These are phyloP conservation scores for Periconia macrospinosa DNA, from an alignment of 2,329 filamentous ascomycete species.

Conservation along the genomic window DNA sequence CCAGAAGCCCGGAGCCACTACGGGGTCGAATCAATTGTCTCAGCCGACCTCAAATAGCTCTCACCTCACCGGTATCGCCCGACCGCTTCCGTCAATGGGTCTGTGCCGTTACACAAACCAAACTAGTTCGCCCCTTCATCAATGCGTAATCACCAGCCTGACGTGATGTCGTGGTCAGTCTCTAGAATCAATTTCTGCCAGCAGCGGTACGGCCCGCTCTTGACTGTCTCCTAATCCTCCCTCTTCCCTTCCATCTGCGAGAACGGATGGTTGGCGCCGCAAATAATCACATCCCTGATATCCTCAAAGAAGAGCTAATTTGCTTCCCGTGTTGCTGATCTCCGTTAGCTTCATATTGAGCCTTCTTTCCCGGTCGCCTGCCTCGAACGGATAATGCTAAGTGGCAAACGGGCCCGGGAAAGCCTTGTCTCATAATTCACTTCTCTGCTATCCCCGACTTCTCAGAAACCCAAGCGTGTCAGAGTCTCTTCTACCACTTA, in stretches of 20 bases:
- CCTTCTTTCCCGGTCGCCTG: neutral
- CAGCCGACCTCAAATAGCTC: conserved; percentile 28
- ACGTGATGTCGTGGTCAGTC: conserved; percentile 28
- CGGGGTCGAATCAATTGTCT: conserved; percentile 29
- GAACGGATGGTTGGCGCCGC: no score
- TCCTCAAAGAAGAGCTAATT: neutral
- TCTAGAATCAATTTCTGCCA: conserved; percentile 26
- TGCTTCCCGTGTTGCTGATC: neutral
- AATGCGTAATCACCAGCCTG: conserved; percentile 20
- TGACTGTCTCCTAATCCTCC: neutral
- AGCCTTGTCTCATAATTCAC: conserved; percentile 5
- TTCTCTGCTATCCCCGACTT: no score
- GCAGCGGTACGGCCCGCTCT: conserved; percentile 28
- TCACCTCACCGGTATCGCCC: conserved; percentile 19
- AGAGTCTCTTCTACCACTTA: no score
- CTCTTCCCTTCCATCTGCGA: neutral
- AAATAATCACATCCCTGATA: no score
- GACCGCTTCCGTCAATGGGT: conserved; percentile 22
- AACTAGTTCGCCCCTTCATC: conserved; percentile 24
- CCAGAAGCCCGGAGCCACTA: conserved; percentile 28
- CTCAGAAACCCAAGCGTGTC: no score
- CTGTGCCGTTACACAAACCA: conserved; percentile 30
- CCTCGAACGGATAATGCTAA: conserved; percentile 5
- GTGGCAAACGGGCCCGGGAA: conserved; percentile 10
- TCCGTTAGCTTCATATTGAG: no score